Base-by-base conservation (phyloP, 2,329 filamentous ascomycete species). In the Chaetomium strumarium region DNA sequence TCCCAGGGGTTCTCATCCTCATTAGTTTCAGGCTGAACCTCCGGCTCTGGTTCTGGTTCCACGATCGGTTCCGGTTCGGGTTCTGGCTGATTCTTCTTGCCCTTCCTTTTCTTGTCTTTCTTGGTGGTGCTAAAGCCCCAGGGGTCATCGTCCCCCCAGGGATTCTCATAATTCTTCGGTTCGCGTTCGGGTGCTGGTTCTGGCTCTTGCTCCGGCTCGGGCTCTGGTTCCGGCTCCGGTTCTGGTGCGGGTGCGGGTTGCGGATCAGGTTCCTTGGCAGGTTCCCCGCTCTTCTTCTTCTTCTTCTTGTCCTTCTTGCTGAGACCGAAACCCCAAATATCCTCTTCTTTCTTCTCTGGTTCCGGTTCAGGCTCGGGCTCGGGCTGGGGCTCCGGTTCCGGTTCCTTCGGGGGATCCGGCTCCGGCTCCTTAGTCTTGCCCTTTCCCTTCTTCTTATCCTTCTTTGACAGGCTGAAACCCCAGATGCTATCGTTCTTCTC, bases 71-170 rank as follows among this genome's bases (percentile, higher is more conserved):
- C 67, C 16, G 64, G 62, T 19, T 65, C 63, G 2, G 62, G 65
- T 13, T 67, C 66, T 36, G 62, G 60, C 17, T 17, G 34, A 14
- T 3, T 33, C 45, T 47, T 31, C 40, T 62, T 20, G 60, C 58
- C 56, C 49, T 68, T 68, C 42, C 70, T 67, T 46, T 69, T 68
- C 55, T 71, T 72, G 61, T 76, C 75, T 46, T 73, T 72, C 17
- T 62, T 62, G 49, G 65, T 62, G 49, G 65, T 66, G 52, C 59
- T 57, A n/a, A 55, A 55, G 33, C 58, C 62, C 64, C 60, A 66
- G 17, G 53, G 33, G 14, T 64, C 58, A 6, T 58, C 51, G 14
- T 58, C 57, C n/a, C 58, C 62, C 64, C 60, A 66, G 17, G 53
- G 33, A n/a, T 64, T 58, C 4, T 58, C 51, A 13, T 58, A 55